A percentile compares a stretch with the other conserved stretches of the same genome.
phyloP scores from a whole-genome alignment of 164 flowering plant genomes.

The Protea cynaroides region DNA sequence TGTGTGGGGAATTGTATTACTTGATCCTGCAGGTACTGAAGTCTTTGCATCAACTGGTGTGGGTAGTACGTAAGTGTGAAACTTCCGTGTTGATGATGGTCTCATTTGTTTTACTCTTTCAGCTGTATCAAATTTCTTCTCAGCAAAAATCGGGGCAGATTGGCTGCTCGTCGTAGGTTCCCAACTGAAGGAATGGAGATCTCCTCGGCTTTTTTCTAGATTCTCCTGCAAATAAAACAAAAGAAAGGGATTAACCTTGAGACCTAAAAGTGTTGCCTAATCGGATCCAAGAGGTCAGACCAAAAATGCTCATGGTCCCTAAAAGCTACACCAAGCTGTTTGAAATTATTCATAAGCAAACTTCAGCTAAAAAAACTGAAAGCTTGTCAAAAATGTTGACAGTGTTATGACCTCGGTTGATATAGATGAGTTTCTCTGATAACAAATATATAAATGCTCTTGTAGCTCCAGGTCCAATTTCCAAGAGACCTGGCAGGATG shows the following conservation, averaged over 20 bases:
- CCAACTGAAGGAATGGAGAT: constrained; percentile 23
- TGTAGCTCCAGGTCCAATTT: not conserved
- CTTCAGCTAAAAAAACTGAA: too few species aligned
- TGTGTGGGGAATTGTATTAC: constrained; percentile 22
- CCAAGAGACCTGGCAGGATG: not conserved
- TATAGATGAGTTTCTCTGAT: not conserved
- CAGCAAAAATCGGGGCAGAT: constrained; percentile 76
- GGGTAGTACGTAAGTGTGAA: constrained; percentile 71
- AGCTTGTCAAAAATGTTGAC: too few species aligned
- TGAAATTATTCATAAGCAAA: not conserved
- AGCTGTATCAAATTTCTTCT: constrained; percentile 40
- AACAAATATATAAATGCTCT: not conserved
- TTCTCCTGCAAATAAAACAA: constrained; percentile 44
- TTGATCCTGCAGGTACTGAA: constrained; percentile 27
- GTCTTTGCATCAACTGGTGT: constrained; percentile 65
- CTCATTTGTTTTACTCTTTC: constrained; percentile 33
- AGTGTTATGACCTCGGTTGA: not conserved
- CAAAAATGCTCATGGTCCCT: not conserved
- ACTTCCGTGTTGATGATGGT: constrained; percentile 45
- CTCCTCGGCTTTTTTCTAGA: constrained; percentile 28
- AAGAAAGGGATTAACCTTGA: not conserved
- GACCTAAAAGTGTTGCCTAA: not conserved
- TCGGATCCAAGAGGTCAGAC: constrained; percentile 3
- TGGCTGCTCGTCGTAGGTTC: constrained; percentile 45
- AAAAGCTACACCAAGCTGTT: not conserved